Evolutionary conservation across 2,329 filamentous ascomycete genomes (phyloP), one percentile per base, ranked within the genome.

Genomic region (Clarireedia sp.): DNA sequence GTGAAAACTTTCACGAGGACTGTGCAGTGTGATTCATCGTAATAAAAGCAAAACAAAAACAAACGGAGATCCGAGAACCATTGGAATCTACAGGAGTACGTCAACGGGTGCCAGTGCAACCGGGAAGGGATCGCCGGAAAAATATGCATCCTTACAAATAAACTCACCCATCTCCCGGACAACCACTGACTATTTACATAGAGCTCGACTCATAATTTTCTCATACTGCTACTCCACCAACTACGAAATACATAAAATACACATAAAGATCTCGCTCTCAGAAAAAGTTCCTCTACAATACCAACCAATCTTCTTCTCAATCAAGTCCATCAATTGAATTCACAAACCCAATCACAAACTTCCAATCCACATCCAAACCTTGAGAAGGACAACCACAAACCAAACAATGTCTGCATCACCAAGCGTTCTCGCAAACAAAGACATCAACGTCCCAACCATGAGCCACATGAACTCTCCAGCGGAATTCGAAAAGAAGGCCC

Each of bases 391-490:
- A 54, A 19, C 43, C 47, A 48, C 47, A 57, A 46, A 48, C 26
- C 44, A 44, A 23, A 47, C 37, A 55, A 86, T 85, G 81, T 79
- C 79, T 69, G 67, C 72, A 58, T 54, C 52, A 43, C 24, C 51
- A 41, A 81, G 77, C 72, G 73, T 85, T 63, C 83, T 89, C 71
- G 74, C 75, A 64, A 74, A 80, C 67, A 83, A 83, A 73, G 83
- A 88, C 74, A 76, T 79, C 73, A 89, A 89, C 73, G 75, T 75
- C 57, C 61, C 75, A 61, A 71, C 80, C 62, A 65, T 63, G 61
- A 58, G 56, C 14, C 57, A 62, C 45, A 37, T 38, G 3, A 17
- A 51, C 16, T 60, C 59, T 55, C 65, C 61, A 53, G 56, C 61
- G 51, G 64, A 69, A 8, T 23, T 16, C 41, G 48, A 51, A 29